Evolutionary conservation across 148 eudicot genomes (phyloP), one percentile per base, ranked within the genome.

Genomic region (Rhododendron vialii): DNA sequence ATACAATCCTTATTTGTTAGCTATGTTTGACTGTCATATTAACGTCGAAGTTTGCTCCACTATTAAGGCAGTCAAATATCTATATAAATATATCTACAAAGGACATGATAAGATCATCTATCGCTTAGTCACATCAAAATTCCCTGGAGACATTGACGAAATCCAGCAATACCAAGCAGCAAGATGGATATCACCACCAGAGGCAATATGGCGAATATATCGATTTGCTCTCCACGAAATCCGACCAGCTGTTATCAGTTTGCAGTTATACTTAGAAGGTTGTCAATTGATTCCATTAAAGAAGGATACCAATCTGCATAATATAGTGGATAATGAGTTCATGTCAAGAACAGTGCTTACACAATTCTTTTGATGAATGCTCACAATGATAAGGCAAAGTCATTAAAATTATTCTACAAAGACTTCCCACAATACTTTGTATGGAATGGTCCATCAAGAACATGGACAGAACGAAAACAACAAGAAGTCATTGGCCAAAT

Each of bases 401-500:
- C 9, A 4, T 0, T 1, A 0, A 8, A 24, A 0, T 0, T 65
- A 0, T 65, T 65, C 0, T 65, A 65, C 30, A 24, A 65, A 26
- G 30, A 65, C 7, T 65, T 65, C 13, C 73, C 13, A 8, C 0
- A 24, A 0, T 0, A n/a, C 26, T 24, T 22, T n/a, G 73, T 65
- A 5, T 65, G 30, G 73, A 1, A 0, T 24, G 2, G 0, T 1
- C 0, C 1, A 18, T 1, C 2, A 0, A 6, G 30, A 0, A 7
- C 3, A 1, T 26, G 73, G 61, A 55, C 1, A 0, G 1, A 3
- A 0, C 20, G 33, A 0, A 5, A 65, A 24, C 30, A 7, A 1
- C 4, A 10, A 24, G 30, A 24, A 1, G 30, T n/a, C 0, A 7
- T 65, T 6, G 73, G 73, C 0, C 6, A 33, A 6, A 65, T 65